phyloP scores from a whole-genome alignment of 495 filamentous ascomycete species.

The Annulohypoxylon maeteangense region DNA sequence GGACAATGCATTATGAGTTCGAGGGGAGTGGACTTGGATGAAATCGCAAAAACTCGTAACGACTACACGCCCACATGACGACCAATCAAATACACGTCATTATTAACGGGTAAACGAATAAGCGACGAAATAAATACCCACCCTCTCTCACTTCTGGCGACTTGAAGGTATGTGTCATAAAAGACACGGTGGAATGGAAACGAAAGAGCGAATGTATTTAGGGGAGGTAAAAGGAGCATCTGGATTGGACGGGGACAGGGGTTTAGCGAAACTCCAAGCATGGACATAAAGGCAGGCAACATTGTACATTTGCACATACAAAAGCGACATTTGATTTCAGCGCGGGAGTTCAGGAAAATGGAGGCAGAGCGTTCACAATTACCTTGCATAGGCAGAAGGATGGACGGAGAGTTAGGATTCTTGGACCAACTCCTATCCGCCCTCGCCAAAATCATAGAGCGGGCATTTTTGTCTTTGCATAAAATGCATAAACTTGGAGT shows the following conservation, averaged over 20 bases:
- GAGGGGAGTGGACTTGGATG: too few species aligned
- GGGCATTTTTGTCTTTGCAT: background rate
- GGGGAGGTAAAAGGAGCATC: background rate
- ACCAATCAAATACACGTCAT: too few species aligned
- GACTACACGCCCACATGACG: too few species aligned
- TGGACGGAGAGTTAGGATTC: constrained; percentile 9
- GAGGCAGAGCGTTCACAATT: background rate
- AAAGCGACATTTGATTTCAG: background rate
- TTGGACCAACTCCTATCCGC: constrained; percentile 2
- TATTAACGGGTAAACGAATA: too few species aligned
- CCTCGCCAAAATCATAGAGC: background rate
- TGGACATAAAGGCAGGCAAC: constrained; percentile 1
- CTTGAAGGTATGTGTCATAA: background rate
- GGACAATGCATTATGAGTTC: too few species aligned
- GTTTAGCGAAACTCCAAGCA: background rate
- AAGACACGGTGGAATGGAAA: background rate
- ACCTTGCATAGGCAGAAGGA: constrained; percentile 19
- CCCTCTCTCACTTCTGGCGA: background rate
- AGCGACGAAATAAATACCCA: background rate
- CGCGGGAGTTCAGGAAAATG: background rate
- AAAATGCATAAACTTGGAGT: background rate
- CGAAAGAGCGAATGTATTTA: background rate
- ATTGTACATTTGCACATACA: constrained; percentile 3
- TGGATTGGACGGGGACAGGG: background rate
- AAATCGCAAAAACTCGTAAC: too few species aligned